Base-by-base conservation (phyloP, 2,329 filamentous ascomycete species). In the Beauveria sp. region DNA sequence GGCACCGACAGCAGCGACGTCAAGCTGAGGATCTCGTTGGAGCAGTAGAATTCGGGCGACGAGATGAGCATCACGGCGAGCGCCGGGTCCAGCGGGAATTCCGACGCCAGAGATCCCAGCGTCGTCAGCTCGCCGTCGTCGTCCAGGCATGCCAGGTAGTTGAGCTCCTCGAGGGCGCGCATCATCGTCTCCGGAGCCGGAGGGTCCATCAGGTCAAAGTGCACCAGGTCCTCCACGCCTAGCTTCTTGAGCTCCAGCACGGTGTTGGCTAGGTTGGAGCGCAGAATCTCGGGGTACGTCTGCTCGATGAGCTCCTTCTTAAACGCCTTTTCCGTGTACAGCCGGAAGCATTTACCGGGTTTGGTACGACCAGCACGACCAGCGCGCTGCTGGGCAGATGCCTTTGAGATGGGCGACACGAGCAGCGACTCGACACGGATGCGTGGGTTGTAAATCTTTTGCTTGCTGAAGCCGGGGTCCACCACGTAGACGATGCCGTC, bases 401-500 rank as follows among this genome's bases (percentile, higher is more conserved):
- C 94, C 75, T 97, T 97, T 62, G 92, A 97, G 67, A 99, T 97
- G 24, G 94, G 92, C 3, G 94, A 97, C 5, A 99, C 93, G n/a
- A 99, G 81, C 8, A 99, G 83, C 1, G 94, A 97, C 76, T 99
- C 94, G 65, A 99, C 92, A 74, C 94, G 87, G 68, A 96, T 96
- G 63, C 94, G 87, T 24, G 94, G 93, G 75, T 99, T 97, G 80
- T 97, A 99, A 64, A 97, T 94, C 77, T 97, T 99, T 71, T 99
- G 94, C 79, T 99, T 99, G 78, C 92, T 96, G 79, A 99, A 99
- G 41, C 94, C 94, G 2, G 94, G 93, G 70, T 99, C 94, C n/a
- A 99, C 93, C 40, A 99, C 94, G 70, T 97, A 99, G 41, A 99
- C 94, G 65, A 99, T 99, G 72, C 94, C 94, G 71, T 99, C 94